These are phyloP conservation scores for Ogataea degrootiae DNA, from an alignment of 805 yeast genomes.

Conservation along the genomic window DNA sequence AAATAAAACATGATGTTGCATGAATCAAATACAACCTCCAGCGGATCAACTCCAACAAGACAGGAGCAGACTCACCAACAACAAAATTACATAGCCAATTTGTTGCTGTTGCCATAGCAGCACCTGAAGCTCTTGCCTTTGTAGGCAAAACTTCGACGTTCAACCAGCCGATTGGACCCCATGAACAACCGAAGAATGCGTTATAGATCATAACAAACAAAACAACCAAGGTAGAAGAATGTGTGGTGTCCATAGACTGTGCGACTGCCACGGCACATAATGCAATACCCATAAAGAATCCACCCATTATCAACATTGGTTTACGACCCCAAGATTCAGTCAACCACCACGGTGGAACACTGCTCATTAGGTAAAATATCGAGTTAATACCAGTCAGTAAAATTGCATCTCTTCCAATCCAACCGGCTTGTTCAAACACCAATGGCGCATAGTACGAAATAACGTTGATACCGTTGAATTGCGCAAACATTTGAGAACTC, in stretches of 20 bases:
- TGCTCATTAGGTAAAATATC: slow-evolving; percentile 49
- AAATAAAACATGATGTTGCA: slow-evolving; percentile 68
- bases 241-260: slow-evolving; percentile 38
- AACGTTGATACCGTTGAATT: slow-evolving; percentile 88
- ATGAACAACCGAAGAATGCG: slow-evolving; percentile 80
- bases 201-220: slow-evolving; percentile 72
- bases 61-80: slow-evolving; percentile 90
- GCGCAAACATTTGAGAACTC: slow-evolving; percentile 89
- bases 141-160: slow-evolving; percentile 82
- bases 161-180: slow-evolving; percentile 95
- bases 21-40: slow-evolving; percentile 85
- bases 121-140: slow-evolving; percentile 82
- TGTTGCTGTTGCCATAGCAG: slow-evolving; percentile 84
- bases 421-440: slow-evolving; percentile 93
- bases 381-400: slow-evolving; percentile 85
- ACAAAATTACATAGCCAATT: slow-evolving; percentile 92
- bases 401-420: slow-evolving; percentile 84
- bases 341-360: slow-evolving; percentile 86
- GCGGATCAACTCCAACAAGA: slow-evolving; percentile 65
- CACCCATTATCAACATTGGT: slow-evolving; percentile 76
- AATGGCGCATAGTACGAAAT: slow-evolving; percentile 91
- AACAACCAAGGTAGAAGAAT: slow-evolving; percentile 71
- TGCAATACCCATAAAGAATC: slow-evolving; percentile 72
- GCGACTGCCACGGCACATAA: slow-evolving; percentile 61
- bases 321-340: slow-evolving; percentile 92